Evolutionary conservation across 306 rosid species (phyloP).

Genomic region (Prunus fruticosa): DNA sequence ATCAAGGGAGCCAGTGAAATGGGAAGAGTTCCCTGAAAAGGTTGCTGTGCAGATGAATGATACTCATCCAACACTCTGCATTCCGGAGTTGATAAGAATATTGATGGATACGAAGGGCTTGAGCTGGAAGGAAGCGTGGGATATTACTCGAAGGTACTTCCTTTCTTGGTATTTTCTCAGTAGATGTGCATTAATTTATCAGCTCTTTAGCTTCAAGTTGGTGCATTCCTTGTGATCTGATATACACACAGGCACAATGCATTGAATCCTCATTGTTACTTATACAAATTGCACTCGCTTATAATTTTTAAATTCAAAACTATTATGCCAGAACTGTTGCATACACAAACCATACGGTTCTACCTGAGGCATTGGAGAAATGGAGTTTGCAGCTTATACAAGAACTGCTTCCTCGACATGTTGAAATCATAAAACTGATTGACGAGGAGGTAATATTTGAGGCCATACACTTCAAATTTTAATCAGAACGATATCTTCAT

Average conservation of each 20-base stretch:
- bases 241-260: no score
- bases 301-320: not conserved
- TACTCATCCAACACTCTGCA: conserved; percentile 97
- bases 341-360: conserved; percentile 95
- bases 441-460: conserved; percentile 77
- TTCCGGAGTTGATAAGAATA: conserved; percentile 89
- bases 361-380: conserved; percentile 97
- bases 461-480: not conserved
- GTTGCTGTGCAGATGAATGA: conserved; percentile 99
- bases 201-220: not conserved
- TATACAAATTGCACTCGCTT: not conserved
- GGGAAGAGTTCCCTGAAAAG: conserved; percentile 86
- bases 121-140: conserved; percentile 93
- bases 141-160: conserved; percentile 69
- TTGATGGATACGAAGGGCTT: conserved; percentile 82
- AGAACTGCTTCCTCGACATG: conserved; percentile 84
- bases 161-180: not conserved
- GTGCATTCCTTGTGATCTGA: not conserved
- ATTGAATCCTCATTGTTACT: not conserved
- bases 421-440: conserved; percentile 81
- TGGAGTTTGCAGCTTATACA: conserved; percentile 88
- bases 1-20: conserved; percentile 54
- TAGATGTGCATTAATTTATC: not conserved
- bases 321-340: conserved; percentile 71
- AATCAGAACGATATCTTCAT: not conserved